A percentile compares a stretch with the other conserved stretches of the same genome.
phyloP scores from a whole-genome alignment of 768 basidiomycete species.

The Boletus reticuloceps region DNA sequence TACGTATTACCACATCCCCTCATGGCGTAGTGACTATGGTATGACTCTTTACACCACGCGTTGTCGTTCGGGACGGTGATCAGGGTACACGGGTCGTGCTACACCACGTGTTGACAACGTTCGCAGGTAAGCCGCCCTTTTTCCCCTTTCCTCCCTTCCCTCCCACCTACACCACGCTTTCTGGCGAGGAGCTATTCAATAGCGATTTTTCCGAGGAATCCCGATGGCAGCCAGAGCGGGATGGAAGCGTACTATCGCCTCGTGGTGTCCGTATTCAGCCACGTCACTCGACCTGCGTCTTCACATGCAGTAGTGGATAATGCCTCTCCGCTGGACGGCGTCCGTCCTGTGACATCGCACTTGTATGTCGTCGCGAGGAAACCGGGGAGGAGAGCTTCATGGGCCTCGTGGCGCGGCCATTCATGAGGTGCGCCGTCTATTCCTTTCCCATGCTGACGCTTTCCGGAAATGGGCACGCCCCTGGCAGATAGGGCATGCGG shows the following conservation, averaged over 20 bases:
- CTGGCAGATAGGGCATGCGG: not conserved
- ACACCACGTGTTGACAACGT: conserved; percentile 8
- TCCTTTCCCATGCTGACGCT: not conserved
- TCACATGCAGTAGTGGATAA: not conserved
- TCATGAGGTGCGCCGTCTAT: not conserved
- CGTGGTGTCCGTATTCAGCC: too few species aligned
- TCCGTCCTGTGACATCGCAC: not conserved
- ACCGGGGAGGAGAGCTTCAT: too few species aligned
- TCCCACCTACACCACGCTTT: too few species aligned
- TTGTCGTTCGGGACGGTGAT: not conserved
- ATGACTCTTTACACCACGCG: not conserved
- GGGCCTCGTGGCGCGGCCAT: conserved; percentile 1
- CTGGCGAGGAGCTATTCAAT: too few species aligned
- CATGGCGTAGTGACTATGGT: not conserved
- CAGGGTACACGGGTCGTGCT: not conserved
- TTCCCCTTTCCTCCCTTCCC: too few species aligned
- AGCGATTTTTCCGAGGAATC: too few species aligned
- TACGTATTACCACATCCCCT: conserved; percentile 1
- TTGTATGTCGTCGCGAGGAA: not conserved
- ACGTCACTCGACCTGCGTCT: not conserved
- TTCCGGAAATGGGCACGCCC: not conserved
- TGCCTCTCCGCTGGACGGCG: not conserved
- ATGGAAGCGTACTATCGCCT: too few species aligned
- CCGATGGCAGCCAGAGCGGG: too few species aligned
- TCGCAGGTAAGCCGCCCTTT: not conserved